These are phyloP conservation scores for Hydrangea macrophylla DNA, from an alignment of 148 eudicot genomes.

Conservation along the genomic window DNA sequence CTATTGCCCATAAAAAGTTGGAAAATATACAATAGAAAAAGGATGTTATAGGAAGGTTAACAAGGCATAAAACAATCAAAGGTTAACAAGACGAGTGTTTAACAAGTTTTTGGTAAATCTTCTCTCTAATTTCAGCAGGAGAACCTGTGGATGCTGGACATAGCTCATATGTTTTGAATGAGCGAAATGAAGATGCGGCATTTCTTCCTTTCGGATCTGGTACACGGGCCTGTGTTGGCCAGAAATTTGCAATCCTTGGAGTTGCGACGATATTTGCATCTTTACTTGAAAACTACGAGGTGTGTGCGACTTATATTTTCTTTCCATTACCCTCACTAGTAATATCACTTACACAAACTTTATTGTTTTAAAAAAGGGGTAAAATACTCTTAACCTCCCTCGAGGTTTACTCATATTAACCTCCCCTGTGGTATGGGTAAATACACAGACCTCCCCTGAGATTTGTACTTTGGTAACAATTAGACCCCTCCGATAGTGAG, in stretches of 20 bases:
- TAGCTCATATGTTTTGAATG: constrained; percentile 23
- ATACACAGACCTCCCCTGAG: too few species aligned
- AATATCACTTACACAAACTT: too few species aligned
- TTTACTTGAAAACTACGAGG: constrained; percentile 45
- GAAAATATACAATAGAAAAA: not conserved
- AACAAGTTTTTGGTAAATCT: not conserved
- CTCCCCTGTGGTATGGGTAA: too few species aligned
- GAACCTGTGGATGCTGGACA: constrained; percentile 20
- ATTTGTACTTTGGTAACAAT: too few species aligned
- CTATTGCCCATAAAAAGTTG: not conserved
- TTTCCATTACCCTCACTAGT: not conserved
- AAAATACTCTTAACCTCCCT: too few species aligned
- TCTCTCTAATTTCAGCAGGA: constrained; percentile 18
- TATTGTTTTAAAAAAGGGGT: too few species aligned
- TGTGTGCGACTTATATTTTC: constrained; percentile 13
- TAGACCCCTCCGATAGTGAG: too few species aligned
- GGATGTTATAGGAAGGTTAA: not conserved
- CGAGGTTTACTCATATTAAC: too few species aligned
- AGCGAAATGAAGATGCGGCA: constrained; percentile 35
- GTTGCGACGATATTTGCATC: constrained; percentile 51
- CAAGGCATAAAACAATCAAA: not conserved
- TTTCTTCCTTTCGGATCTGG: constrained; percentile 57
- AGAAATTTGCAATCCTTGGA: constrained; percentile 38
- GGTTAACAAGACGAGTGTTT: not conserved
- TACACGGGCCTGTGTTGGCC: constrained; percentile 48